A percentile compares a stretch with the other conserved stretches of the same genome.
Conservation (phyloP, 441 rosid species). For the Manihot esculenta region DNA sequence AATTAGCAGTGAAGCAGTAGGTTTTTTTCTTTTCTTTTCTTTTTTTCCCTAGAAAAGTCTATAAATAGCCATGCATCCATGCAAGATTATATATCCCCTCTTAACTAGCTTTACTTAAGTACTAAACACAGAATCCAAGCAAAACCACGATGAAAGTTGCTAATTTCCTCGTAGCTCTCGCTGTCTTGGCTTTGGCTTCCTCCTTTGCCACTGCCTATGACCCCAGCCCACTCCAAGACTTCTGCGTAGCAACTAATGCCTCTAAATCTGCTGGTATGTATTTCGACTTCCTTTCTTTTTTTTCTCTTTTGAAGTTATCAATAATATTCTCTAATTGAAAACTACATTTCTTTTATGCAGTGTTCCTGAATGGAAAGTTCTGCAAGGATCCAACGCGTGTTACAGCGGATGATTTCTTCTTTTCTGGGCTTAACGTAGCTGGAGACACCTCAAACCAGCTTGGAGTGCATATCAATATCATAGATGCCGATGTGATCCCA, state of each 20-base stretch:
- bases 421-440: slow-evolving; percentile 13
- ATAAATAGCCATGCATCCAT: slow-evolving; percentile 1
- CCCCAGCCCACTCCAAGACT: background rate
- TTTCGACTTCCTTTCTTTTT: background rate
- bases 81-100: background rate
- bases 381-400: slow-evolving; percentile 13
- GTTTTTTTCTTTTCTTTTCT: too few relatives aligned
- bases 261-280: background rate
- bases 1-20: too few relatives aligned
- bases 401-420: slow-evolving; percentile 12
- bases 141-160: background rate
- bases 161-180: background rate
- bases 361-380: slow-evolving; percentile 13
- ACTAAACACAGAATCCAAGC: background rate
- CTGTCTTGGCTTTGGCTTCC: background rate
- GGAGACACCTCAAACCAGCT: slow-evolving; percentile 4
- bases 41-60: background rate
- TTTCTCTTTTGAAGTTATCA: background rate
- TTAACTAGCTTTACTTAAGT: background rate
- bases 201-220: background rate
- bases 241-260: background rate
- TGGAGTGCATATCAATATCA: slow-evolving; percentile 8
- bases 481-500: background rate
- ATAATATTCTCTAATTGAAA: too few relatives aligned
- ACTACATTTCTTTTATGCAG: background rate